Evolutionary conservation across 257 asterid species (phyloP), one percentile per base, ranked within the genome.

Genomic region (Plantago ovata): DNA sequence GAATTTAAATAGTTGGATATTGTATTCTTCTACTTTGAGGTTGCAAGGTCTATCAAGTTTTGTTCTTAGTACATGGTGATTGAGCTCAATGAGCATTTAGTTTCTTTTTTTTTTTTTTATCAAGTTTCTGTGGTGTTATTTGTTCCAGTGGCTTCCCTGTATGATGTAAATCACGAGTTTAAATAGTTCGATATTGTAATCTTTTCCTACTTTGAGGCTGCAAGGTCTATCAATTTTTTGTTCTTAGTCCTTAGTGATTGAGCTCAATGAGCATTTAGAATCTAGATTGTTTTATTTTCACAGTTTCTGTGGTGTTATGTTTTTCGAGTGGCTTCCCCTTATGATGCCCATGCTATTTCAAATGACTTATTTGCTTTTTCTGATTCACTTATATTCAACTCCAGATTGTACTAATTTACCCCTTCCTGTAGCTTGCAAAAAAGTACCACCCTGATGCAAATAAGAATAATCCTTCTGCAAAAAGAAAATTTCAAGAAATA

Each of bases 401-500:
- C 16, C 38, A 18, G 15, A 22, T 48, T 23, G 2, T 32, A 33
- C 42, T 43, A 6, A 42, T 53, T 12, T 24, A 38, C 42, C 13
- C 10, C 61, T 42, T 54, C 48, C 52, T 71, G 77, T 70, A 92
- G 98, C 96, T 92, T 61, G 98, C 94, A 8, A 92, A 87, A 77
- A 85, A 88, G 84, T 80, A 77, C 71, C 98, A 92, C 65, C 98
- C 98, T 53, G 98, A 92, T 79, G 90, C 96, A 47, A 87, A 88
- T 73, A 92, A 67, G 84, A 81, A 76, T 63, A 92, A 75, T 67
- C 88, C 95, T 51, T 78, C 90, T 21, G 90, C 96, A 13, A 88
- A 83, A 84, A 83, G 82, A 69, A 87, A 78, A 71, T 92, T 92
- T 78, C 98, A 83, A 77, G 95, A 87, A 86, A 87, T 87, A 68